A percentile compares a stretch with the other conserved stretches of the same genome.
These are phyloP conservation scores for Botrytis galanthina DNA, from an alignment of 2,329 filamentous ascomycete species.

Conservation along the genomic window DNA sequence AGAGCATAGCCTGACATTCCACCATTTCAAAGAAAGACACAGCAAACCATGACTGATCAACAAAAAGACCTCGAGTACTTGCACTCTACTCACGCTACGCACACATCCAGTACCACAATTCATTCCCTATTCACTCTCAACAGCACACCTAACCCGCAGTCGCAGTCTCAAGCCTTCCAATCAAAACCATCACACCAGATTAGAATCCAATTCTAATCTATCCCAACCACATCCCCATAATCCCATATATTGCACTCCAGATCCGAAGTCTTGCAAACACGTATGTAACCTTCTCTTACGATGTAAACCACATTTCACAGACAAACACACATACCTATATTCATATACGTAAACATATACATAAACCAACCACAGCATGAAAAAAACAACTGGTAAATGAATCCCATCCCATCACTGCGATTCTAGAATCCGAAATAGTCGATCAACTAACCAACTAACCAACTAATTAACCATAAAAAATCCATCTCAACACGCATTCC, in stretches of 20 bases:
- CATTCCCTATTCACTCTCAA: not conserved
- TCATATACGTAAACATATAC: not conserved
- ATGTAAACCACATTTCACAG: not conserved
- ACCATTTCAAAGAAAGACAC: not conserved
- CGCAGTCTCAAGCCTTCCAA: not conserved
- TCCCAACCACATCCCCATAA: not conserved
- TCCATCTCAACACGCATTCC: not conserved
- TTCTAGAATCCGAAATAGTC: not conserved
- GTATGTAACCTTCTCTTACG: not conserved
- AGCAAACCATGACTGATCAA: not conserved
- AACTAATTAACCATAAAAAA: not conserved
- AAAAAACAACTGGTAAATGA: not conserved
- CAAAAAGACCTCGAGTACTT: not conserved
- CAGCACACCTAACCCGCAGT: not conserved
- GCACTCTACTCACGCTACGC: not conserved
- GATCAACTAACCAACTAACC: accelerated
- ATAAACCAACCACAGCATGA: not conserved
- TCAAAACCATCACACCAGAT: not conserved
- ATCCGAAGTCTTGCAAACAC: not conserved
- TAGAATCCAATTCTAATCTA: not conserved
- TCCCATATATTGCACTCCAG: not conserved
- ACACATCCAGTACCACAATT: not conserved
- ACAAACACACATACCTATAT: not conserved
- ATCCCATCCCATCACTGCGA: not conserved
- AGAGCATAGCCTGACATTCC: not conserved